Evolutionary conservation across 345 rosid genomes (phyloP).

Genomic region (thale cress (Arabidopsis thaliana)): DNA sequence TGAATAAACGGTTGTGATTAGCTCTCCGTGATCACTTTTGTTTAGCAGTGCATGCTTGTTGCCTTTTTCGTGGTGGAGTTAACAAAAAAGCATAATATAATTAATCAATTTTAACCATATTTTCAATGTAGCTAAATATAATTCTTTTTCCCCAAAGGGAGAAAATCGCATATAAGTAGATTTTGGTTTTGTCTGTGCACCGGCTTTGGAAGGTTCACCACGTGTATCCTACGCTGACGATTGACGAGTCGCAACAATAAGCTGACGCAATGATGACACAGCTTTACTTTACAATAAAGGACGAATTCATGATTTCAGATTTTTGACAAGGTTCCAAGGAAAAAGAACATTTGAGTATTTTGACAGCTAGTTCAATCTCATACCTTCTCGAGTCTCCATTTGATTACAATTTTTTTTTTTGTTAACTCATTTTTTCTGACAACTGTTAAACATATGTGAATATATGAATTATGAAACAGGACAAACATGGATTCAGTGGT

Average conservation of each 20-base stretch:
- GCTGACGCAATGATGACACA: slow-evolving; percentile 41
- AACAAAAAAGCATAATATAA: not conserved
- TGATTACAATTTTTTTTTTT: not conserved
- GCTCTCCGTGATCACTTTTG: slow-evolving; percentile 10
- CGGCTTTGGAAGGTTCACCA: slow-evolving; percentile 37
- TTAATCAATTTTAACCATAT: not conserved
- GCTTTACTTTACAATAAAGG: not conserved
- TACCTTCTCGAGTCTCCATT: slow-evolving; percentile 24
- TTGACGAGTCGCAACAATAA: slow-evolving; percentile 28
- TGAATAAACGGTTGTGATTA: slow-evolving; percentile 25
- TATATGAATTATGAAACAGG: not conserved
- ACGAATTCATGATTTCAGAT: slow-evolving; percentile 4
- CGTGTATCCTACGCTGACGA: slow-evolving; percentile 48
- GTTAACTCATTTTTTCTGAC: not conserved
- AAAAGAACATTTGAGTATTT: not conserved
- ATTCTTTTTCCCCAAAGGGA: not conserved
- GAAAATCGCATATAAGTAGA: not conserved
- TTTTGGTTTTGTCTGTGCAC: slow-evolving; percentile 15
- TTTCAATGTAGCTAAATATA: not conserved
- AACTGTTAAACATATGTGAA: not conserved
- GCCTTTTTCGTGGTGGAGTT: slow-evolving; percentile 4
- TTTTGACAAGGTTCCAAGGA: not conserved
- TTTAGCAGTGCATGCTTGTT: not conserved
- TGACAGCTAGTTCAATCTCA: slow-evolving; percentile 1
- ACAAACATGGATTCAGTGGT: not conserved